A percentile compares a stretch with the other conserved stretches of the same genome.
These are phyloP conservation scores for Neotropicomus parvogracilis DNA, from an alignment of 1,284 basidiomycete species.

Conservation along the genomic window DNA sequence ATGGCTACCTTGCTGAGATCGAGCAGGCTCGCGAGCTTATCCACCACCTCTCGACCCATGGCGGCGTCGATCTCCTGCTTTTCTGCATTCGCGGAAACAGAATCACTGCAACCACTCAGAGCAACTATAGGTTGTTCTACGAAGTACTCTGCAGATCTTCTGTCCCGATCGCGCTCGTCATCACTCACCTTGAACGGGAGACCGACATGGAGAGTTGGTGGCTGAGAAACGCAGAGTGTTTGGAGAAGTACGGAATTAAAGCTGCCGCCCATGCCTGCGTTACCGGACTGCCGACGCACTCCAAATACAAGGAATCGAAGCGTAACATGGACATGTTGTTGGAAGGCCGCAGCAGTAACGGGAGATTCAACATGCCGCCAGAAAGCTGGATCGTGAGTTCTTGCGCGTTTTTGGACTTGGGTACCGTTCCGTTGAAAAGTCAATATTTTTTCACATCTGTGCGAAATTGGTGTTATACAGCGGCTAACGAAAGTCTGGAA, in stretches of 20 bases:
- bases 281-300: constrained; percentile 28
- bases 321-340: constrained; percentile 19
- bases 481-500: too few relatives aligned
- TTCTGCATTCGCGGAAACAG: constrained; percentile 38
- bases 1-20: constrained; percentile 32
- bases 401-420: constrained; percentile 27
- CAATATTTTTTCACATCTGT: too few relatives aligned
- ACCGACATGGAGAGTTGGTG: constrained; percentile 32
- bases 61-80: constrained; percentile 38
- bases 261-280: too few relatives aligned
- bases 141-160: too few relatives aligned
- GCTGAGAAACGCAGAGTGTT: constrained; percentile 21
- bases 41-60: constrained; percentile 23
- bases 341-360: constrained; percentile 10
- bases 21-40: constrained; percentile 36
- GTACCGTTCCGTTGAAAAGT: too few relatives aligned
- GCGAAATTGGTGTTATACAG: too few relatives aligned
- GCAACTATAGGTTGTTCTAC: too few relatives aligned
- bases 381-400: constrained; percentile 29
- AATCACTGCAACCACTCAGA: too few relatives aligned
- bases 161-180: too few relatives aligned
- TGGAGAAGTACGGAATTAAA: constrained; percentile 28
- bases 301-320: constrained; percentile 28
- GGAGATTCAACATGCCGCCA: constrained; percentile 28
- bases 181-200: too few relatives aligned